phyloP scores from a whole-genome alignment of 768 basidiomycete species.

The Trichaptum fuscoviolaceum region DNA sequence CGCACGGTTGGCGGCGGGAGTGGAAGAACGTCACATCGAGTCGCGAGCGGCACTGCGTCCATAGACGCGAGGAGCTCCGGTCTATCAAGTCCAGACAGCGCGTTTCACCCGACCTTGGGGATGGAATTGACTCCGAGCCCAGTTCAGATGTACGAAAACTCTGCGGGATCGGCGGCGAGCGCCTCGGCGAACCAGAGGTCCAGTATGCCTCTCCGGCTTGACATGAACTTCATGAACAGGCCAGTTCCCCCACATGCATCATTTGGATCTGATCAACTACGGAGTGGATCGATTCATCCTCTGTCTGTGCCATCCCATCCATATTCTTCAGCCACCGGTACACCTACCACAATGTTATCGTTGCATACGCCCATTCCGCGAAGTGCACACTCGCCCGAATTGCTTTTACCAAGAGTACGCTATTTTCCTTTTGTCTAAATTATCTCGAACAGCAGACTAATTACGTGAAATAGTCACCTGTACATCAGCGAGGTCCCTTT shows the following conservation, averaged over 20 bases:
- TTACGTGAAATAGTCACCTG: background rate
- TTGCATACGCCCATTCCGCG: slow-evolving; percentile 1
- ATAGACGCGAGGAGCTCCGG: background rate
- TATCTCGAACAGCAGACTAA: background rate
- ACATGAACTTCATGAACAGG: slow-evolving; percentile 3
- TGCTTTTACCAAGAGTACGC: slow-evolving; percentile 1
- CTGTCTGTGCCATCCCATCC: background rate
- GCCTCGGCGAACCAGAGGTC: background rate
- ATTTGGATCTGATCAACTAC: background rate
- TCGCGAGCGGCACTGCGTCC: background rate
- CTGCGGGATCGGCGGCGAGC: background rate
- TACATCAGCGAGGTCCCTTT: background rate
- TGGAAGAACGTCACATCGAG: background rate
- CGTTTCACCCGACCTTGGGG: background rate
- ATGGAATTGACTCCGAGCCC: background rate
- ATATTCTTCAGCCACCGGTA: background rate
- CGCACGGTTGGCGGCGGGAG: background rate
- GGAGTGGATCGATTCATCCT: background rate
- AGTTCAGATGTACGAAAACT: background rate
- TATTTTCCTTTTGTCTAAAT: background rate
- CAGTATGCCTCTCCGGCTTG: background rate
- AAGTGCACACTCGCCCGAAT: background rate
- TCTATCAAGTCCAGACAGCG: background rate
- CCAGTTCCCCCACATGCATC: background rate
- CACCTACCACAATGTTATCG: background rate